Evolutionary conservation across 2,329 filamentous ascomycete species (phyloP), one percentile per base, ranked within the genome.

Genomic region (Leptosphaerulina australis): DNA sequence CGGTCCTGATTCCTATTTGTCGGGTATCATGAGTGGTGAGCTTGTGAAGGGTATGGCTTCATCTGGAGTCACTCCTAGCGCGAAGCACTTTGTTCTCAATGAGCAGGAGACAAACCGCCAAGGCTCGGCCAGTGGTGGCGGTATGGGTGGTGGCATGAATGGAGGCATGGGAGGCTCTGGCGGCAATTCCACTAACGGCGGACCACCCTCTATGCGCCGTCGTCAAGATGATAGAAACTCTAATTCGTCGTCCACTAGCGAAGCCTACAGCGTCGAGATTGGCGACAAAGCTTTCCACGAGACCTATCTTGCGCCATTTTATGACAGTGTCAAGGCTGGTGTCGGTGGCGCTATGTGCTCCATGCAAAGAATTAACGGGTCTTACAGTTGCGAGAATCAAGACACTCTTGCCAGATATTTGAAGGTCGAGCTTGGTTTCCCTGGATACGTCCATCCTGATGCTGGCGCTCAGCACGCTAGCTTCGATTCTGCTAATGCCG

Each of bases 271-370:
- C 28, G 39, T 35, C 29, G 85, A 85, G 55, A 73, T 85, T 3
- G 84, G 86, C 49, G 85, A 87, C 63, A 79, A 80, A 53, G 83
- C 83, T 0, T 73, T 87, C 25, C 83, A 86, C 55, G 84, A 87
- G 64, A 75, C 81, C 12, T 88, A 88, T 43, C 75, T 83, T 1
- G 87, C 82, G 77, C 84, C 84, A 0, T 88, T 86, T 50, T 78
- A 83, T 58, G 81, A 87, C 48, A 78, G 80, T 0, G 68, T 87
- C 3, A 75, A 69, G 20, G 81, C 82, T 3, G 83, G 83, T 1
- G 78, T 78, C 0, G 81, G 74, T 0, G 81, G 78, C 0, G 72
- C 85, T 35, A 86, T 87, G 84, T 87, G 84, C 56, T 71, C 68
- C 0, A 74, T 74, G 47, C 63, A 75, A 12, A 58, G 54, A 14